Conservation (phyloP, 2,329 filamentous ascomycete genomes). For the Scorias spongiosa region DNA sequence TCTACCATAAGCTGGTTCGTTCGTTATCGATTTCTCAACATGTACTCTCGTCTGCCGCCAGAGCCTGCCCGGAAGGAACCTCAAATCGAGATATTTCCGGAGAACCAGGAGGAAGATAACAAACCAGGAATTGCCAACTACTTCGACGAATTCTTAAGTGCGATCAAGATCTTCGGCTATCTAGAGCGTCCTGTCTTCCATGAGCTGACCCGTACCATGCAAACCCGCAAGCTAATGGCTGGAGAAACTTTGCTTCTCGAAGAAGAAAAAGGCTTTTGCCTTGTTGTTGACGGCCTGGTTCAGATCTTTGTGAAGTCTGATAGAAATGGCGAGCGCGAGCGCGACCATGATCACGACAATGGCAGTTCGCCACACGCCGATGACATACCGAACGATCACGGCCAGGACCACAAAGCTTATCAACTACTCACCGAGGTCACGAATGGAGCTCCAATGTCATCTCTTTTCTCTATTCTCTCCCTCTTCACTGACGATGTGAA, state of each 20-base stretch:
- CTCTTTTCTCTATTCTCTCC: slow-evolving; percentile 90
- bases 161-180: slow-evolving; percentile 98
- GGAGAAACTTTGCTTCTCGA: slow-evolving; percentile 90
- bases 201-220: slow-evolving; percentile 93
- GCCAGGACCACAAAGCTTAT: slow-evolving; percentile 76
- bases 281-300: slow-evolving; percentile 90
- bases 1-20: slow-evolving; percentile 90
- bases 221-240: slow-evolving; percentile 88
- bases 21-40: slow-evolving; percentile 87
- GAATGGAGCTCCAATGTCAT: slow-evolving; percentile 97
- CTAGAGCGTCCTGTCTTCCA: slow-evolving; percentile 93
- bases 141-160: slow-evolving; percentile 91
- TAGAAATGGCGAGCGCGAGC: slow-evolving; percentile 26
- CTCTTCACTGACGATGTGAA: slow-evolving; percentile 92
- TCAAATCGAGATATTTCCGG: slow-evolving; percentile 86
- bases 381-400: slow-evolving; percentile 30
- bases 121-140: slow-evolving; percentile 94
- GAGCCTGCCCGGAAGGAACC: slow-evolving; percentile 94
- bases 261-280: slow-evolving; percentile 94
- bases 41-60: slow-evolving; percentile 85
- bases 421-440: slow-evolving; percentile 93
- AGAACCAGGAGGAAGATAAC: slow-evolving; percentile 73
- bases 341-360: slow-evolving; percentile 23
- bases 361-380: slow-evolving; percentile 29
- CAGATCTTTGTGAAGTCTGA: slow-evolving; percentile 97